Conservation (phyloP, 169 alveolate genomes). For the Eimeria tenella region DNA sequence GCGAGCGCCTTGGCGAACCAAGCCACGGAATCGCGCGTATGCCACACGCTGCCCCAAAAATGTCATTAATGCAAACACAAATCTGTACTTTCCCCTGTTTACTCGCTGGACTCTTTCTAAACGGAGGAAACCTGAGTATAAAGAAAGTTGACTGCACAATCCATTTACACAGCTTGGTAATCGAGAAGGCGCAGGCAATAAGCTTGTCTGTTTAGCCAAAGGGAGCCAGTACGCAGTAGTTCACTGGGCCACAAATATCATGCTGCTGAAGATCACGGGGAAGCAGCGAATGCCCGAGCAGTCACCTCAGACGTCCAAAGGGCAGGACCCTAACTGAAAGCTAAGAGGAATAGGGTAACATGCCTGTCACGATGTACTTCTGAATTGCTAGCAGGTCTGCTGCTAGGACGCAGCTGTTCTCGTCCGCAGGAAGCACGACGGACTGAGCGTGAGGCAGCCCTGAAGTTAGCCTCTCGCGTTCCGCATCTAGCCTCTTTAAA, state of each 20-base stretch:
- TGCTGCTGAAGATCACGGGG: background rate
- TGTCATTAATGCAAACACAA: slow-evolving; percentile 10
- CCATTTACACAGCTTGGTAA: background rate
- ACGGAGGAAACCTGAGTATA: slow-evolving; percentile 27
- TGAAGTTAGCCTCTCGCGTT: background rate
- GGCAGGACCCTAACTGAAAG: background rate
- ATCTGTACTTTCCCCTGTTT: background rate
- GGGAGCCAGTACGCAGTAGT: background rate
- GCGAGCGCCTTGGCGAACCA: slow-evolving; percentile 48
- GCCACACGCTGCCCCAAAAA: slow-evolving; percentile 65
- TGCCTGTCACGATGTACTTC: slow-evolving; percentile 39
- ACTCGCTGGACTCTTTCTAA: background rate
- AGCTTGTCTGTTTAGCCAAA: background rate
- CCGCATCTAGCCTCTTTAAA: background rate
- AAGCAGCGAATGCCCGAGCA: too few relatives aligned
- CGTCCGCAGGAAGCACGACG: slow-evolving; percentile 7
- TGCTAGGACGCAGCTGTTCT: slow-evolving; percentile 48
- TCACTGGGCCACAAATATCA: background rate
- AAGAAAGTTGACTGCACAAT: background rate
- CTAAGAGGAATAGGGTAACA: background rate
- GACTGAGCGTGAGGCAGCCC: background rate
- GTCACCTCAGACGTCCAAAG: too few relatives aligned
- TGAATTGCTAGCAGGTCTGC: slow-evolving; percentile 66
- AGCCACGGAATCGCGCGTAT: slow-evolving; percentile 54
- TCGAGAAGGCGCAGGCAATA: background rate